Evolutionary conservation across 23 red algal genomes (phyloP), one percentile per base, ranked within the genome.

Genomic region (Gracilaria domingensis): DNA sequence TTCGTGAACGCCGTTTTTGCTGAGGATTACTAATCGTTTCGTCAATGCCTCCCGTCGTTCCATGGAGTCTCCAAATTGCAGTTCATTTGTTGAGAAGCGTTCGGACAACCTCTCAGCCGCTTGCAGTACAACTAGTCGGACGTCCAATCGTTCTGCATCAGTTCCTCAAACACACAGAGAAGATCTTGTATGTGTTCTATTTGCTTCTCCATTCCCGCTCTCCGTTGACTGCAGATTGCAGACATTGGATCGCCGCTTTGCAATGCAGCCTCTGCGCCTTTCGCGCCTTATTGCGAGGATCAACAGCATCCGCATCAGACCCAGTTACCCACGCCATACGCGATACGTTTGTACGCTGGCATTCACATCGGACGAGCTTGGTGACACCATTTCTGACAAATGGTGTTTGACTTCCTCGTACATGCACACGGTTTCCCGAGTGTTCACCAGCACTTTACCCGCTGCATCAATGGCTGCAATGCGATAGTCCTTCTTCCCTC

Each of bases 401-500:
- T 66, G n/a, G 17, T 4, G 11, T 39, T 57, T 48, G 9, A 90
- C 87, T 62, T 90, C 74, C 23, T 57, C 44, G 24, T 77, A 90
- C 73, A 90, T 64, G 20, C 80, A 47, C 13, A 61, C 45, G 11
- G 62, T 54, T 11, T 83, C 47, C 25, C 64, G 64, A 42, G 57
- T 82, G 24, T 55, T 84, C 4, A 83, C 71, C 34, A 92, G 25
- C 0, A 92, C 61, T 20, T 92, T 83, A 4, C 36, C 45, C 2
- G 56, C 65, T 53, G 89, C 59, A 47, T 56, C 60, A 35, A 92
- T 92, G 8, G 89, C 89, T 26, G 89, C 78, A 33, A 92, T 73
- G 37, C 80, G 64, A 60, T 83, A 92, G 6, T 92, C 89, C 44
- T 76, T 92, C 49, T 84, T 92, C 26, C 89, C 89, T 47, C 89